Percentiles rank a stretch among this genome's conserved stretches.
These are phyloP conservation scores for Wickerhamomyces hampshirensis DNA, from an alignment of 805 yeast species.

Conservation along the genomic window DNA sequence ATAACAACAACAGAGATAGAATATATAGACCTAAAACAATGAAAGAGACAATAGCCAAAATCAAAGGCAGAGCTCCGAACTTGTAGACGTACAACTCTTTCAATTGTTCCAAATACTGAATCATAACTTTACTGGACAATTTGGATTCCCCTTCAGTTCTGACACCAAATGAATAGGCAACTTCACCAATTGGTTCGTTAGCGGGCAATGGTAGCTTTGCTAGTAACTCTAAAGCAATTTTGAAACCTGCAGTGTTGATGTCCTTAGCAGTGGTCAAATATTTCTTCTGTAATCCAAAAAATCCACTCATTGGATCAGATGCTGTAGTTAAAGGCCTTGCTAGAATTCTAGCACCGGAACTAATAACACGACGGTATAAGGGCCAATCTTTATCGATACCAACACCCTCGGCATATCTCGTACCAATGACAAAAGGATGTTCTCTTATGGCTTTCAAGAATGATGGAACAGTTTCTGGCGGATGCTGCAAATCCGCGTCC, in stretches of 20 bases:
- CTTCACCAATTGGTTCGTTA: conserved; percentile 35
- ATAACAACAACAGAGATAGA: conserved; percentile 20
- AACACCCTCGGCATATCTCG: conserved; percentile 51
- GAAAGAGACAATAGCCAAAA: conserved; percentile 29
- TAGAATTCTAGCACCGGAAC: conserved; percentile 43
- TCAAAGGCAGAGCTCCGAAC: conserved; percentile 35
- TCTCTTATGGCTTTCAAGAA: conserved; percentile 35
- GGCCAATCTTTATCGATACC: conserved; percentile 54
- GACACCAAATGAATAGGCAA: conserved; percentile 47
- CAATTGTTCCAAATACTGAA: conserved; percentile 42
- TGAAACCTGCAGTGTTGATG: conserved; percentile 41
- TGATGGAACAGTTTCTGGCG: conserved; percentile 46
- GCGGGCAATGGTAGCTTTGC: conserved; percentile 42
- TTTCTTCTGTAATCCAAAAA: conserved; percentile 44
- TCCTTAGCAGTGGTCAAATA: conserved; percentile 32
- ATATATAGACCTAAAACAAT: conserved; percentile 27
- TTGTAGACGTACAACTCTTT: conserved; percentile 42
- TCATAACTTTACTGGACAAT: conserved; percentile 43
- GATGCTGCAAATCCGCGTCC: conserved; percentile 53
- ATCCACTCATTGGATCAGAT: conserved; percentile 51
- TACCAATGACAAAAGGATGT: conserved; percentile 43
- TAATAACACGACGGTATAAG: conserved; percentile 42
- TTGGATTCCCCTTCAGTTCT: conserved; percentile 52
- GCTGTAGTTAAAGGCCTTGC: conserved; percentile 48
- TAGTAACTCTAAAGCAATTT: conserved; percentile 43